Percentiles rank a stretch among this genome's conserved stretches.
Evolutionary conservation across 441 rosid genomes (phyloP).

Genomic region (Arabidopsis lyrata): DNA sequence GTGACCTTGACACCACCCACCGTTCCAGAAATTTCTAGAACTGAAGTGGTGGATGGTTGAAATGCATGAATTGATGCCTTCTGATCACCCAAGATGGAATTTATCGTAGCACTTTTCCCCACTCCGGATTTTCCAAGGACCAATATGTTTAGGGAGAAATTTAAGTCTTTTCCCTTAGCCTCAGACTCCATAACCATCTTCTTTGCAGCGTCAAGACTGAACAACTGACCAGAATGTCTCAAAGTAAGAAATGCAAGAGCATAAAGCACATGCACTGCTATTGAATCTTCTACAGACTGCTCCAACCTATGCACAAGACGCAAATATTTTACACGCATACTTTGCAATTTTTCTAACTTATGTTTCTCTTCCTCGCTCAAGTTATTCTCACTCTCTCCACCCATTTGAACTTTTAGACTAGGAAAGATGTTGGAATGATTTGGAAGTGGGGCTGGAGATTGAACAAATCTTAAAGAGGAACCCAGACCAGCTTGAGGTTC

Average conservation of each 20-base stretch:
- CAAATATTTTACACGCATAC: conserved; percentile 70
- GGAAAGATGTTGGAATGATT: conserved; percentile 58
- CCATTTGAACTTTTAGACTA: conserved; percentile 47
- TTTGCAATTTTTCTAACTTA: conserved; percentile 78
- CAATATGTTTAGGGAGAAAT: conserved; percentile 73
- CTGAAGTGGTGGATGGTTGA: conserved; percentile 65
- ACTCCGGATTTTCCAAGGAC: conserved; percentile 95
- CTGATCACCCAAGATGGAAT: conserved; percentile 80
- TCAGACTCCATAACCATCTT: conserved; percentile 74
- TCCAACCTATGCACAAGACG: conserved; percentile 87
- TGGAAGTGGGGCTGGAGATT: conserved; percentile 62
- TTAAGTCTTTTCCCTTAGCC: conserved; percentile 60
- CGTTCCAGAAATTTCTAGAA: conserved; percentile 65
- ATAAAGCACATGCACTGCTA: conserved; percentile 75
- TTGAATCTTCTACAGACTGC: conserved; percentile 76
- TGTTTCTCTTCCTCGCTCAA: conserved; percentile 81
- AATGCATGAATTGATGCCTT: conserved; percentile 71
- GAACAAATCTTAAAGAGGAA: conserved; percentile 60
- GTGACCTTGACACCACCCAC: conserved; percentile 72
- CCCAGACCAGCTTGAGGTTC: conserved; percentile 85
- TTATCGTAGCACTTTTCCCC: conserved; percentile 90
- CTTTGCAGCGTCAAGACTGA: conserved; percentile 79
- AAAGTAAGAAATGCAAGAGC: conserved; percentile 71
- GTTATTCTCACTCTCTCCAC: conserved; percentile 56
- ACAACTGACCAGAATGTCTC: conserved; percentile 66